Conservation (phyloP, 2,329 filamentous ascomycete genomes). For the Alternaria arborescens region DNA sequence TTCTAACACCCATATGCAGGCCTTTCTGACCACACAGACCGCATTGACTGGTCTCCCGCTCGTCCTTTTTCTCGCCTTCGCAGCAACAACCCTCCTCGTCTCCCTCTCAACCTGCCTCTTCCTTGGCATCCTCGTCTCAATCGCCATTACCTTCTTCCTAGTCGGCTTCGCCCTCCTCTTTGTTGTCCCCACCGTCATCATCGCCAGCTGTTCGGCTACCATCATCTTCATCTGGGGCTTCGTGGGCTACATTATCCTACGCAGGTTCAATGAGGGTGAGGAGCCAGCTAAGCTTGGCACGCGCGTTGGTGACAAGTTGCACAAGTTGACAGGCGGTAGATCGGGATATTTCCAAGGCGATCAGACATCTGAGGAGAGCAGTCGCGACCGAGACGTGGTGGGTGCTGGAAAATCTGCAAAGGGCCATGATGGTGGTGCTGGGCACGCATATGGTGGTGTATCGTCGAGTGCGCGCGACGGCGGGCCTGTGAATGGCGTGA, state of each 20-base stretch:
- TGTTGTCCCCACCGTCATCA: slow-evolving; percentile 72
- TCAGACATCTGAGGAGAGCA: slow-evolving; percentile 5
- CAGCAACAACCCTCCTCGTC: slow-evolving; percentile 68
- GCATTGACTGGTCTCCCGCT: slow-evolving; percentile 73
- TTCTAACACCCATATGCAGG: slow-evolving; percentile 55
- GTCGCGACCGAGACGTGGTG: slow-evolving; percentile 1
- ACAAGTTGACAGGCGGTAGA: slow-evolving; percentile 31
- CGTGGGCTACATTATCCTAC: slow-evolving; percentile 63
- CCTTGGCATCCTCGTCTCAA: slow-evolving; percentile 59
- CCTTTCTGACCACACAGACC: slow-evolving; percentile 72
- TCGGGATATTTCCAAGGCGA: slow-evolving; percentile 21
- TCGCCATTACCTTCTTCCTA: slow-evolving; percentile 73
- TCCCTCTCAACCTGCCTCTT: slow-evolving; percentile 68
- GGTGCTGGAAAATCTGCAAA: not conserved
- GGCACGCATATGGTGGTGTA: slow-evolving; percentile 3
- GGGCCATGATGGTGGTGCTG: slow-evolving; percentile 1
- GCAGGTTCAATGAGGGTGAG: slow-evolving; percentile 35
- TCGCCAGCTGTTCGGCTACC: slow-evolving; percentile 69
- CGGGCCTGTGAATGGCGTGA: slow-evolving; percentile 15
- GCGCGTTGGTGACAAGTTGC: slow-evolving; percentile 27
- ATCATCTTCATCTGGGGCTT: slow-evolving; percentile 69
- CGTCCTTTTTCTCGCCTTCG: slow-evolving; percentile 73
- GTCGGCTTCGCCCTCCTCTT: slow-evolving; percentile 72
- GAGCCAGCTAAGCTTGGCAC: slow-evolving; percentile 29
- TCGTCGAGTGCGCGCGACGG: slow-evolving; percentile 1